Evolutionary conservation across 768 basidiomycete species (phyloP).

Genomic region (Russula sp.): DNA sequence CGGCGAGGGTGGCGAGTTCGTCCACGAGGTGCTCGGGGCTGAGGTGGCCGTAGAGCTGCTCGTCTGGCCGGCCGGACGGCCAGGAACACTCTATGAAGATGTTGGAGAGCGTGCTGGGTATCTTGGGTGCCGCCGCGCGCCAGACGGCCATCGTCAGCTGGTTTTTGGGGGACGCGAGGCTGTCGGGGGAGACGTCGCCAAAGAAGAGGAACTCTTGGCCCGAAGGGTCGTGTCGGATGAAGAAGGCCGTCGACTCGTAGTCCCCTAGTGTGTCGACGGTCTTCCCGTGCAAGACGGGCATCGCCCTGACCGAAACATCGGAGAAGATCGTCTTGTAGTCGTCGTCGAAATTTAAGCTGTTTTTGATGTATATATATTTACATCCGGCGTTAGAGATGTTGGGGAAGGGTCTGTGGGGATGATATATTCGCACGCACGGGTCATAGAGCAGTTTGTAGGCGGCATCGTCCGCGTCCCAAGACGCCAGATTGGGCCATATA

Average conservation of each 20-base stretch:
- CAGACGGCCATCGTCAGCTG: slow-evolving; percentile 69
- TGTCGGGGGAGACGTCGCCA: slow-evolving; percentile 89
- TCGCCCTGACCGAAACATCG: slow-evolving; percentile 52
- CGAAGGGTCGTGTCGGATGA: slow-evolving; percentile 60
- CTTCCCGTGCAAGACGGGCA: slow-evolving; percentile 70
- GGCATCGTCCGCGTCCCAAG: slow-evolving; percentile 59
- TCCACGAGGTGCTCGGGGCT: slow-evolving; percentile 70
- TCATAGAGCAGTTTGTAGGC: slow-evolving; percentile 55
- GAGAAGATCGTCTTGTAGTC: slow-evolving; percentile 46
- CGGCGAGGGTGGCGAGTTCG: slow-evolving; percentile 66
- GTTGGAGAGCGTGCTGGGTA: slow-evolving; percentile 59
- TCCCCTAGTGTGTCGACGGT: slow-evolving; percentile 36
- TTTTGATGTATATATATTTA: no score
- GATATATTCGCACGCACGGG: slow-evolving; percentile 37
- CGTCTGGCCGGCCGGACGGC: slow-evolving; percentile 59
- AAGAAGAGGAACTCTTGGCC: slow-evolving; percentile 81
- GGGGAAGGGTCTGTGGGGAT: neutral
- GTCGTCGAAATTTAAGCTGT: slow-evolving; percentile 45
- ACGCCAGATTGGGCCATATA: slow-evolving; percentile 81
- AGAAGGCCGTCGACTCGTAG: slow-evolving; percentile 82
- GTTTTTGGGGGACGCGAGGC: slow-evolving; percentile 38
- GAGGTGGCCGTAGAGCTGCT: slow-evolving; percentile 78
- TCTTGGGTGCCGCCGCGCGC: slow-evolving; percentile 71
- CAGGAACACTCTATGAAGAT: slow-evolving; percentile 96
- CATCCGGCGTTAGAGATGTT: neutral